Conservation (phyloP, 495 filamentous ascomycete genomes). For the Annulohypoxylon moriforme region DNA sequence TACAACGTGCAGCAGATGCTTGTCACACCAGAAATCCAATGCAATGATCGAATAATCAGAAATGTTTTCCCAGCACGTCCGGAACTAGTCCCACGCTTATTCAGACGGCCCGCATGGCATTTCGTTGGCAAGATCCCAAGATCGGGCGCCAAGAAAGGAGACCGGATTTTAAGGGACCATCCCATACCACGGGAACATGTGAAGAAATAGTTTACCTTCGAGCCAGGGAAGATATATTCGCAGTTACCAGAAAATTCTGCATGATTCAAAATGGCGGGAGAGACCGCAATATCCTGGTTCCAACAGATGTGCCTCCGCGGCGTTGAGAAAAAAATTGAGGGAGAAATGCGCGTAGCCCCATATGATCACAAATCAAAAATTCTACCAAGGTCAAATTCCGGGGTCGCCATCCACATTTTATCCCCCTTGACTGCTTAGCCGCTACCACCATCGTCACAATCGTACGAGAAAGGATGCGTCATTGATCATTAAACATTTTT, state of each 20-base stretch:
- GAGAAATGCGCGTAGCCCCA: slow-evolving; percentile 21
- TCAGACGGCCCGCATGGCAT: neutral
- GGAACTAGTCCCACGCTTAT: neutral
- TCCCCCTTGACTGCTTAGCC: neutral
- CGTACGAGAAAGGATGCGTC: slow-evolving; percentile 7
- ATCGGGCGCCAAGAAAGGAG: neutral
- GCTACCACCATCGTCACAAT: slow-evolving; percentile 12
- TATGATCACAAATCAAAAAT: slow-evolving; percentile 48
- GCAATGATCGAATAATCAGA: slow-evolving; percentile 11
- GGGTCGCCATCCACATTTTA: slow-evolving; percentile 4
- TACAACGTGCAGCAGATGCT: neutral
- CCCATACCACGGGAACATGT: neutral
- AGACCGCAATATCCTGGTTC: neutral
- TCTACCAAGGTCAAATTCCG: neutral
- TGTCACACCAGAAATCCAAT: neutral
- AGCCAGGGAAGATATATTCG: neutral
- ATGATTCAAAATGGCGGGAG: neutral
- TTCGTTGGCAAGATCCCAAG: slow-evolving; percentile 1
- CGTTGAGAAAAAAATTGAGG: neutral
- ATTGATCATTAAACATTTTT: slow-evolving; percentile 4
- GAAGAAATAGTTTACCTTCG: neutral
- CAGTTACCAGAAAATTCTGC: neutral
- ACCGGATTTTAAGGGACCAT: neutral
- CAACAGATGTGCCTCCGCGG: neutral
- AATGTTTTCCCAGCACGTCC: neutral